phyloP scores from a whole-genome alignment of 345 rosid species.

The Passiflora organensis region DNA sequence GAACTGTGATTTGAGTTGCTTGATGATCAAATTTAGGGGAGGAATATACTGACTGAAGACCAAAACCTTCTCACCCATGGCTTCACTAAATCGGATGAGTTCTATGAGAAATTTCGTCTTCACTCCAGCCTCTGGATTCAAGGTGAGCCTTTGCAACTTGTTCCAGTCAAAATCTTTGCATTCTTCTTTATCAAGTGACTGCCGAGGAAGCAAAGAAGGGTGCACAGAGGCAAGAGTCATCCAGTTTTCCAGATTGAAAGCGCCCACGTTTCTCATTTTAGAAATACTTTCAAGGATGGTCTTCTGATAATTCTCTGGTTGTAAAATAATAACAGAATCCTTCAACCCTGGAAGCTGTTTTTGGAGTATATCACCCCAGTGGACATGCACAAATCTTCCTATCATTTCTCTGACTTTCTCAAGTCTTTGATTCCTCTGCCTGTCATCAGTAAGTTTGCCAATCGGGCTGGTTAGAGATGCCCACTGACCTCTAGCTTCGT shows the following conservation, averaged over 20 bases:
- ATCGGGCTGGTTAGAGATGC: conserved; percentile 27
- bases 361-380: conserved; percentile 54
- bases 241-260: conserved; percentile 24
- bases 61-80: conserved; percentile 55
- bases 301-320: conserved; percentile 42
- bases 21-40: conserved; percentile 41
- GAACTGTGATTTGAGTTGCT: conserved; percentile 34
- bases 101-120: conserved; percentile 59
- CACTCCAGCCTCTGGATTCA: conserved; percentile 42
- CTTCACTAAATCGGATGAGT: conserved; percentile 41
- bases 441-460: conserved; percentile 21
- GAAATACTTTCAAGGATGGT: conserved; percentile 27
- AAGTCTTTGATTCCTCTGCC: conserved; percentile 11
- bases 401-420: conserved; percentile 33
- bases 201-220: conserved; percentile 42
- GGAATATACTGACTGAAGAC: conserved; percentile 60
- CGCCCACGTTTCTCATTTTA: conserved; percentile 1
- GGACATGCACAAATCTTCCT: conserved; percentile 64
- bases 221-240: conserved; percentile 55
- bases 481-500: conserved; percentile 31
- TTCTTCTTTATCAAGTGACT: conserved; percentile 1
- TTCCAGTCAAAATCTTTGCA: conserved; percentile 5
- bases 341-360: conserved; percentile 63
- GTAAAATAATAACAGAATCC: conserved; percentile 49
- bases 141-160: conserved; percentile 23